phyloP scores from a whole-genome alignment of 768 basidiomycete species.

The Leccinellum luteum region DNA sequence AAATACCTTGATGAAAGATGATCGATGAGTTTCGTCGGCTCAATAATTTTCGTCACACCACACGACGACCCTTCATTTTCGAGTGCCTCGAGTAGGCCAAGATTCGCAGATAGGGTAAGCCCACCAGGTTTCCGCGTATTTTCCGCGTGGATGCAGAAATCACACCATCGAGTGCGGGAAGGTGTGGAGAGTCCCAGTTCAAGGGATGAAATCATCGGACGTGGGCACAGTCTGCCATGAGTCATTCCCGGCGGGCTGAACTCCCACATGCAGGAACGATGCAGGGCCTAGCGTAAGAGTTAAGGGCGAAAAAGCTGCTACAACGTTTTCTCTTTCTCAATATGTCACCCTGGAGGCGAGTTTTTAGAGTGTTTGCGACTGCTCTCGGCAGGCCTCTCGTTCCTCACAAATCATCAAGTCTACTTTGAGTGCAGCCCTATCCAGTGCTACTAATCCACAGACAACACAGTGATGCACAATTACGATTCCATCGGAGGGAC shows the following conservation, averaged over 20 bases:
- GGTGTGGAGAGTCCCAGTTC: constrained; percentile 2
- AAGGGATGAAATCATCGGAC: not conserved
- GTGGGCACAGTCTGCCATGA: too few species aligned
- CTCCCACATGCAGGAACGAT: constrained; percentile 15
- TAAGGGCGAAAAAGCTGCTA: constrained; percentile 4
- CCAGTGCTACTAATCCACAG: constrained; percentile 12
- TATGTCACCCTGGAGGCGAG: constrained; percentile 7
- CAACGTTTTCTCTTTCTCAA: constrained; percentile 9
- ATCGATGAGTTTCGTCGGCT: constrained; percentile 10
- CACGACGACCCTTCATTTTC: constrained; percentile 3
- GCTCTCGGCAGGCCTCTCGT: constrained; percentile 14
- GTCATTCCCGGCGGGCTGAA: too few species aligned
- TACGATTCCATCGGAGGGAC: constrained; percentile 8
- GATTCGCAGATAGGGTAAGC: constrained; percentile 7
- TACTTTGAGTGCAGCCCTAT: constrained; percentile 17
- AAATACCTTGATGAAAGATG: constrained; percentile 3
- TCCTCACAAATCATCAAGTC: constrained; percentile 21
- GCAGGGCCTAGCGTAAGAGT: not conserved
- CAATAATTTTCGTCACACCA: constrained; percentile 6
- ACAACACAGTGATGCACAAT: constrained; percentile 12
- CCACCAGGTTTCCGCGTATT: constrained; percentile 9
- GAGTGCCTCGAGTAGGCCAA: constrained; percentile 7
- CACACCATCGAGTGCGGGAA: too few species aligned
- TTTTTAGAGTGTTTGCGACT: constrained; percentile 12
- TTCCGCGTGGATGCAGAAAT: constrained; percentile 3